Evolutionary conservation across 129 eudicot species (phyloP).

Genomic region (carrot (Daucus carota)): DNA sequence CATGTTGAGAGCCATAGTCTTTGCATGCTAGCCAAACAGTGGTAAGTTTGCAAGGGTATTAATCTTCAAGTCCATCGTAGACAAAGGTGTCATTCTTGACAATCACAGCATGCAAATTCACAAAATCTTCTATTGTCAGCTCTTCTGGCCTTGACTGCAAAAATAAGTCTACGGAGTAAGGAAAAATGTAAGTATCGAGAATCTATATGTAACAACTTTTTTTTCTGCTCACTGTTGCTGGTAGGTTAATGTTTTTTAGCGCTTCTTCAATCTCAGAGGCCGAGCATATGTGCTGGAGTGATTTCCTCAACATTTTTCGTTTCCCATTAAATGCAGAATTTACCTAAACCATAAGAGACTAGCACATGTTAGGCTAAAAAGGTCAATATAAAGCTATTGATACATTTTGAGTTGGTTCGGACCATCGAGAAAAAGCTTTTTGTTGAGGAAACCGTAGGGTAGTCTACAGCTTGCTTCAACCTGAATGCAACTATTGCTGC

Average conservation of each 20-base stretch:
- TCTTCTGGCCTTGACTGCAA: too few species aligned
- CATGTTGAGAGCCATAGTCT: not conserved
- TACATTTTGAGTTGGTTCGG: not conserved
- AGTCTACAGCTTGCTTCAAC: not conserved
- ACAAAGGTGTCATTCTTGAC: constrained; percentile 34
- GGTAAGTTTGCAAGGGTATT: not conserved
- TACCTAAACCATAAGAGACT: not conserved
- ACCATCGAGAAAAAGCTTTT: constrained; percentile 96
- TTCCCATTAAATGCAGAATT: constrained; percentile 90
- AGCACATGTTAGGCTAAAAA: not conserved
- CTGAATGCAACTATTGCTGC: constrained; percentile 43
- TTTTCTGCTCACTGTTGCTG: constrained; percentile 65
- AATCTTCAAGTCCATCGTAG: constrained; percentile 3
- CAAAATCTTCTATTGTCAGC: constrained; percentile 81
- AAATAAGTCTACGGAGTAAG: too few species aligned
- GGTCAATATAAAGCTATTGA: not conserved
- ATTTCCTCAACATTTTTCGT: constrained; percentile 81
- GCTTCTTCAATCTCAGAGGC: constrained; percentile 72
- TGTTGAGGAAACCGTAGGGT: constrained; percentile 76
- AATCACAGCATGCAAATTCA: constrained; percentile 55
- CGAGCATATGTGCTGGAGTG: constrained; percentile 67
- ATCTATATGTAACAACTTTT: not conserved
- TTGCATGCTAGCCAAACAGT: too few species aligned
- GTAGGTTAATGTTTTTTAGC: constrained; percentile 50
- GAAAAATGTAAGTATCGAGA: not conserved